These are phyloP conservation scores for Sporothrix globosa DNA, from an alignment of 2,329 filamentous ascomycete genomes.

Conservation along the genomic window DNA sequence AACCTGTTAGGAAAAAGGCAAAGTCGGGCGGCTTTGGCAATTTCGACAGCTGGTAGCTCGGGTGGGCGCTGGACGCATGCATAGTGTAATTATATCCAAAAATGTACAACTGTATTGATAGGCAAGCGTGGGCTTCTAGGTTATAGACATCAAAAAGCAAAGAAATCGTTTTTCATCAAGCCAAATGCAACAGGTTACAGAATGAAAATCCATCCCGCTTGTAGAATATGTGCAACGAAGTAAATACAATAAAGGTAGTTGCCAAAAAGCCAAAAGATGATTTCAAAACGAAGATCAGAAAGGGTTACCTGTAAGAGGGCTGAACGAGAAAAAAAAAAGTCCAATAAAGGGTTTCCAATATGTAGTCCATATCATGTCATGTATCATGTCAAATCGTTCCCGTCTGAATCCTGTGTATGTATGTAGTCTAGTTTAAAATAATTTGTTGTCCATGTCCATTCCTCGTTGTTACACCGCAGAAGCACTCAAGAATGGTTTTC, in stretches of 20 bases:
- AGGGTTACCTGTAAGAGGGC: background rate
- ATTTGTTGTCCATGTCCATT: background rate
- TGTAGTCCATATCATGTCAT: constrained; percentile 2
- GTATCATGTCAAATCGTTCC: constrained; percentile 11
- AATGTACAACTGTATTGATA: constrained; percentile 17
- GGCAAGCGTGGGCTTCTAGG: constrained; percentile 14
- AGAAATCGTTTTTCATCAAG: background rate
- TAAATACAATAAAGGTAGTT: background rate
- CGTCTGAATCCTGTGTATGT: constrained; percentile 6
- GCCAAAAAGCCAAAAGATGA: background rate
- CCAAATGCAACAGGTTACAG: background rate
- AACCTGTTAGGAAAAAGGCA: constrained; percentile 78
- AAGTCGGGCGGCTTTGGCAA: constrained; percentile 86
- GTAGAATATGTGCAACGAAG: background rate
- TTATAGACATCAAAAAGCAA: constrained; percentile 23
- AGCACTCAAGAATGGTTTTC: background rate
- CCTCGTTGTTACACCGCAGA: background rate
- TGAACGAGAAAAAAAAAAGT: background rate
- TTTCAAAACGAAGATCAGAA: background rate
- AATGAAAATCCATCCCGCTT: background rate
- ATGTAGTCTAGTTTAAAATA: background rate
- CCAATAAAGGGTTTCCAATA: background rate
- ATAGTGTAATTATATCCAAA: background rate
- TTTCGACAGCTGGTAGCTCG: constrained; percentile 81
- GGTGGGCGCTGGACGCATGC: background rate